Base-by-base conservation (phyloP, 805 yeast genomes). In the Scheffersomyces ergatensis region DNA sequence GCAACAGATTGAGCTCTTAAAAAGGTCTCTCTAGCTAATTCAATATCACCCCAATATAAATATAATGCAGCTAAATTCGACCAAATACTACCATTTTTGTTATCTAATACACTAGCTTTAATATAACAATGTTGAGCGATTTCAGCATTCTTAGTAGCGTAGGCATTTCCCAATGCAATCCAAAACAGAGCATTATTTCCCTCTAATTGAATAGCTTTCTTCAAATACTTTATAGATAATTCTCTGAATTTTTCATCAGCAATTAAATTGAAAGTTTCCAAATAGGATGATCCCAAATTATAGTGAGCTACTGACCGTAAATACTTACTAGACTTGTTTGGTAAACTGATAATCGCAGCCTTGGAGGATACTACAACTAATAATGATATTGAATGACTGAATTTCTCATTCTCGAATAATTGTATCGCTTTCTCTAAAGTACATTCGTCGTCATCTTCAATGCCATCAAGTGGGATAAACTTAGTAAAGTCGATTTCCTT, bases 41-140 rank as follows among this genome's bases (percentile, higher is more conserved):
- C 83, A 6, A 70, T 50, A 57, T 92, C 98, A 2, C 81, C 81
- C 41, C 75, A 71, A 23, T 77, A 70, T 43, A 92, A 63, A 49
- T 86, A 90, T 26, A 93, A 66, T 5, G 85, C 76, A 0, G 95
- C 97, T 43, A 93, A 65, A 50, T 88, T 87, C 13, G 82, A 74
- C 97, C 97, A 93, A 4, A 82, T 75, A 14, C 65, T 65, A 3
- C 83, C 77, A 41, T 85, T 86, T 39, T 78, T 77, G 5, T 85
- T 77, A 36, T 86, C 83, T 30, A 89, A 62, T 0, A 86, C 72
- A 2, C 82, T 64, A 0, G 97, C 90, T 47, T 87, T 84, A 51
- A 93, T 85, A 52, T 86, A 88, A 58, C 97, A 89, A 63, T 93
- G 99, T 62, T 93, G 99, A 0, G 97, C 72, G 5, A 88, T 85